Conservation (phyloP, 169 alveolate species). For the Plasmodium gaboni region DNA sequence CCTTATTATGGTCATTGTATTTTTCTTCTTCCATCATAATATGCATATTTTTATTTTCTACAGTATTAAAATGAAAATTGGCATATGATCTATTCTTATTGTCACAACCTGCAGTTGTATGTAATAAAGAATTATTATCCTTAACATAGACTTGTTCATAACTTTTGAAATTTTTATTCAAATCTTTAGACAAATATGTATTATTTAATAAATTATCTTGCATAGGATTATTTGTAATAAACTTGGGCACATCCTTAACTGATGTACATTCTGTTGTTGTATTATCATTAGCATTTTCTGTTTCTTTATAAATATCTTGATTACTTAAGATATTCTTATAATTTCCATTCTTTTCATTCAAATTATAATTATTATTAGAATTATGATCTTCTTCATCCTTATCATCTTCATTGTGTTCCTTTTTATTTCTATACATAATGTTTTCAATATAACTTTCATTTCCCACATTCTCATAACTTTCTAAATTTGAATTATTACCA, state of each 20-base stretch:
- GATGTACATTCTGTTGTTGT: constrained; percentile 41
- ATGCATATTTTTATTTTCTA: constrained; percentile 1
- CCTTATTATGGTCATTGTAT: background rate
- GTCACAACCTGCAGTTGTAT: background rate
- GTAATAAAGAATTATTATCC: constrained; percentile 1
- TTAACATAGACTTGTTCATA: background rate
- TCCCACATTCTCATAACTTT: too few species aligned
- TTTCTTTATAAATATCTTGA: constrained; percentile 29
- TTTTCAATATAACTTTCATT: too few species aligned
- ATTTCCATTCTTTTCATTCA: constrained; percentile 17
- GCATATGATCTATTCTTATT: background rate
- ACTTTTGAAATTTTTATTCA: background rate
- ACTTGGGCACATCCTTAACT: constrained; percentile 19
- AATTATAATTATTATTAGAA: background rate
- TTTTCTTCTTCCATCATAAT: constrained; percentile 1
- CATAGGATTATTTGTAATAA: background rate
- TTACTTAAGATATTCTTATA: constrained; percentile 13
- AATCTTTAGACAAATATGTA: background rate
- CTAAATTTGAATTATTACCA: too few species aligned
- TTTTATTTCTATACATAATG: background rate
- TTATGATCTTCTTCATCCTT: background rate
- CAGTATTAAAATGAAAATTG: background rate
- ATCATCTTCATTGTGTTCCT: background rate
- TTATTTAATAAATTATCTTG: constrained; percentile 5
- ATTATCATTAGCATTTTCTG: constrained; percentile 52